phyloP scores from a whole-genome alignment of 805 yeast genomes.

The Dipodascus geniculatus region DNA sequence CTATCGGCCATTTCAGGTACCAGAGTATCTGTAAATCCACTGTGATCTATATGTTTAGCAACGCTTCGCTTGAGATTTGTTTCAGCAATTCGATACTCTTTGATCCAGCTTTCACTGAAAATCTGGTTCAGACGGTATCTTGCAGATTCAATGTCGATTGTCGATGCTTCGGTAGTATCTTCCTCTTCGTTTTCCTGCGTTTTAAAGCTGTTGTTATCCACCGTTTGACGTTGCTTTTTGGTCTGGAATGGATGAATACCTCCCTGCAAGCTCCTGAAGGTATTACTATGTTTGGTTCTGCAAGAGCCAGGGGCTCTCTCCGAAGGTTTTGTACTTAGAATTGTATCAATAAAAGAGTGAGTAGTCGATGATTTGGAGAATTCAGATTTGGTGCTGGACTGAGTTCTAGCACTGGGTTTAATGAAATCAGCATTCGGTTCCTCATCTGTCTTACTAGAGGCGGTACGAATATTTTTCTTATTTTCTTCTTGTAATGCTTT shows the following conservation, averaged over 20 bases:
- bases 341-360: not conserved
- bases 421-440: not conserved
- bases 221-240: not conserved
- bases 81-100: conserved; percentile 36
- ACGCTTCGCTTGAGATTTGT: conserved; percentile 19
- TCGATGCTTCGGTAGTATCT: not conserved
- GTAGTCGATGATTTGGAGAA: not conserved
- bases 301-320: not conserved
- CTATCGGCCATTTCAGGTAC: conserved; percentile 30
- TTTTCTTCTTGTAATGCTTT: conserved; percentile 12
- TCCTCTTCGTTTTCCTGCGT: not conserved
- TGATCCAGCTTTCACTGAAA: conserved; percentile 60
- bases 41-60: conserved; percentile 30
- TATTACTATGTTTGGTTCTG: not conserved
- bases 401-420: not conserved
- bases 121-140: conserved; percentile 31
- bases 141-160: conserved; percentile 23
- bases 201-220: not conserved
- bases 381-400: not conserved
- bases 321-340: not conserved
- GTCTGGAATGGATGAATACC: not conserved
- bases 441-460: conserved; percentile 3
- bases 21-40: conserved; percentile 19
- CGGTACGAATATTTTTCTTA: conserved; percentile 6
- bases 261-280: not conserved